Base-by-base conservation (phyloP, 2,329 filamentous ascomycete species). In the Periglandula ipomoeae region DNA sequence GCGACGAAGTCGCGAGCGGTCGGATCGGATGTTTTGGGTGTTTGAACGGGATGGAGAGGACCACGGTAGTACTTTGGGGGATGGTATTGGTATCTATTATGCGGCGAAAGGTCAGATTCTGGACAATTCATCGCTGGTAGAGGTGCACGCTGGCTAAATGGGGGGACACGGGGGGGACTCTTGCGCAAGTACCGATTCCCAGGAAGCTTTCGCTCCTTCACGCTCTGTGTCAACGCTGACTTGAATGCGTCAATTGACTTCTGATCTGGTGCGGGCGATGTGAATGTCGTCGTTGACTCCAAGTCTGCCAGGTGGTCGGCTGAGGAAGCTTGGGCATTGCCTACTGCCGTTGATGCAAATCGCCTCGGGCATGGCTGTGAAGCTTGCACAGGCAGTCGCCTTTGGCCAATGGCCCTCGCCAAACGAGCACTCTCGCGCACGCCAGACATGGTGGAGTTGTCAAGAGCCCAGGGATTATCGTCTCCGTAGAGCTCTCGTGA, bases 61-160 rank as follows among this genome's bases (percentile, higher is more conserved):
- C 93, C 93, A 61, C 91, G 87, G 68, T 95, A 84, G 77, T 90
- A 98, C 71, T 91, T 93, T 54, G 93, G 93, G 45, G 91, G 85
- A 55, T 90, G 89, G 69, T 86, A 97, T 69, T 95, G 87, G 72
- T 97, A 98, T 76, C 91, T 95, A 53, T 38, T 20, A 4, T 32
- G n/a, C 23, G 24, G 19, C 17, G 26, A n/a, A 27, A 26, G 5
- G n/a, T n/a, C n/a, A n/a, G n/a, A n/a, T n/a, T n/a, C n/a, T n/a
- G n/a, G n/a, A n/a, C n/a, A n/a, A n/a, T n/a, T n/a, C n/a, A n/a
- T n/a, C n/a, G n/a, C n/a, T n/a, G n/a, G n/a, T n/a, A n/a, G n/a
- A n/a, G n/a, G 9, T 23, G 43, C 46, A 44, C 40, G 23, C 5
- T 27, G 13, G 32, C 65, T 56, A 60, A 72, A 76, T 72, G 64